Evolutionary conservation across 345 rosid species (phyloP).

Genomic region (Schrenkiella parvula): DNA sequence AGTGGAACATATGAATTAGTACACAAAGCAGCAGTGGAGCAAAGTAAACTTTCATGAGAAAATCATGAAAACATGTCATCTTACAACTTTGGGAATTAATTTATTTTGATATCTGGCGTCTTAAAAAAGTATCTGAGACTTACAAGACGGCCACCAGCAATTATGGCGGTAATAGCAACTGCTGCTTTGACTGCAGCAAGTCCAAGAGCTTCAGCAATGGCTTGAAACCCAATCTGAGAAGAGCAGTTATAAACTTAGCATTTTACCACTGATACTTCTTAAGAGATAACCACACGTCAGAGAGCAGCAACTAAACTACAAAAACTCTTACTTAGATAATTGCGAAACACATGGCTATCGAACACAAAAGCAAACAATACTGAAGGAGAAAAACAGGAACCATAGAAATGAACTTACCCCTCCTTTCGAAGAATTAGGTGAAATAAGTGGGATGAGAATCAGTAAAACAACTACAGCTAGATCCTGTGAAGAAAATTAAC

Average conservation of each 20-base stretch:
- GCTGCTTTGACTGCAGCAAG: slow-evolving; percentile 92
- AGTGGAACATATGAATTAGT: background rate
- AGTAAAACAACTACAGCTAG: slow-evolving; percentile 97
- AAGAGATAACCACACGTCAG: too few relatives aligned
- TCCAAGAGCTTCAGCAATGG: slow-evolving; percentile 99
- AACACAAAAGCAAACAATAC: too few relatives aligned
- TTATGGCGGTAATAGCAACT: slow-evolving; percentile 90
- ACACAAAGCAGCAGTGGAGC: slow-evolving; percentile 9
- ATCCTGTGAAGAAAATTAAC: slow-evolving; percentile 55
- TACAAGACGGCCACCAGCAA: slow-evolving; percentile 98
- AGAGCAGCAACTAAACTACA: background rate
- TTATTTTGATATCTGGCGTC: slow-evolving; percentile 1
- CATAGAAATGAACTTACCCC: slow-evolving; percentile 61
- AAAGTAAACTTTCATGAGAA: background rate
- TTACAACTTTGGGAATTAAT: slow-evolving; percentile 2
- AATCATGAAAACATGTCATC: slow-evolving; percentile 8
- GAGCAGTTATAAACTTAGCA: slow-evolving; percentile 16
- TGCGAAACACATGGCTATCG: too few relatives aligned
- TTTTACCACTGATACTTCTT: background rate
- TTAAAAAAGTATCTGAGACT: slow-evolving; percentile 30
- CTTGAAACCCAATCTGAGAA: slow-evolving; percentile 92
- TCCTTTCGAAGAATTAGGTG: slow-evolving; percentile 98
- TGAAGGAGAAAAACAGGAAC: background rate
- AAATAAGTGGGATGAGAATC: slow-evolving; percentile 95
- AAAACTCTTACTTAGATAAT: background rate